These are phyloP conservation scores for Agaricus bisporus DNA, from an alignment of 768 basidiomycete genomes.

Conservation along the genomic window DNA sequence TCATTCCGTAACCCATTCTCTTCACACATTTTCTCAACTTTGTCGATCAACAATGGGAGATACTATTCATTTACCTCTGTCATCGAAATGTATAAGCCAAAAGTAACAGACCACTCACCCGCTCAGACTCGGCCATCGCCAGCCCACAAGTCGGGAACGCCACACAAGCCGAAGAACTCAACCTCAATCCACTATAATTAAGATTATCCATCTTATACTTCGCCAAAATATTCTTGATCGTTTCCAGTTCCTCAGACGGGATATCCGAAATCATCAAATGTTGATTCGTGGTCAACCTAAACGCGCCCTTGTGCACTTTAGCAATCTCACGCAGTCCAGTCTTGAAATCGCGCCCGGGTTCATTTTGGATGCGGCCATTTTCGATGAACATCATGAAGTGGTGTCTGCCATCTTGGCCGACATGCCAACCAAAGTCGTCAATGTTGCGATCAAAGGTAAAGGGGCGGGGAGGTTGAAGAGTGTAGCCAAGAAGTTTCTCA, in stretches of 20 bases:
- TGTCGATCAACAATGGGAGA: constrained; percentile 86
- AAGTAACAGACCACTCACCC: constrained; percentile 26
- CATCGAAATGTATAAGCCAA: neutral
- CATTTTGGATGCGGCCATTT: constrained; percentile 96
- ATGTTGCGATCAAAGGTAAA: constrained; percentile 85
- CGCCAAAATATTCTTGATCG: constrained; percentile 72
- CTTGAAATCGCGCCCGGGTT: constrained; percentile 87
- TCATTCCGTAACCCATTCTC: constrained; percentile 91
- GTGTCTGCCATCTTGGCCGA: constrained; percentile 80
- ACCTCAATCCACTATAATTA: constrained; percentile 66
- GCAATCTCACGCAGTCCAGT: constrained; percentile 90
- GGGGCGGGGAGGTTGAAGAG: constrained; percentile 64
- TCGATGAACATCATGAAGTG: constrained; percentile 96
- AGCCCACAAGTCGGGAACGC: constrained; percentile 90
- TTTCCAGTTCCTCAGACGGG: constrained; percentile 58
- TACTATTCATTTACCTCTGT: constrained; percentile 44
- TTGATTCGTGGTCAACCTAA: constrained; percentile 94
- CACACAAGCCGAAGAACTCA: constrained; percentile 94
- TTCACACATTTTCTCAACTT: constrained; percentile 93
- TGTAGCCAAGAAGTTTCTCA: constrained; percentile 80
- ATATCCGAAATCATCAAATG: constrained; percentile 88
- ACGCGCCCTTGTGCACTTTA: constrained; percentile 87
- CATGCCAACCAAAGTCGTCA: constrained; percentile 93
- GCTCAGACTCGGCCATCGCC: constrained; percentile 49
- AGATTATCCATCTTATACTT: constrained; percentile 91